Base-by-base conservation (phyloP, 2,329 filamentous ascomycete species). In the Cladophialophora carrionii region DNA sequence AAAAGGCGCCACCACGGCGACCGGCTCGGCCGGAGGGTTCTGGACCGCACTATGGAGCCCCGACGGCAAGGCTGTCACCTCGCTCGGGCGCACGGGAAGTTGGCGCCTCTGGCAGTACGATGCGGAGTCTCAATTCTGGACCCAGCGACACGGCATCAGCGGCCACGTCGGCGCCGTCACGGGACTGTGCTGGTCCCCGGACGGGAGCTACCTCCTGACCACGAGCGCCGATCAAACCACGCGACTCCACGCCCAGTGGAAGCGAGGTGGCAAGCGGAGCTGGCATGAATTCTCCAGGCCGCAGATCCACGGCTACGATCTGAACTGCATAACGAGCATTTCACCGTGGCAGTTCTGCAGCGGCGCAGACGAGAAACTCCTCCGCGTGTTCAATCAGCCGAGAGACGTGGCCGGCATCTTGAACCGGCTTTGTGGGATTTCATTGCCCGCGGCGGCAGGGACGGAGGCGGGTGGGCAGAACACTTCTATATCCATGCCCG, bases 231-330 rank as follows among this genome's bases (percentile, higher is more conserved):
- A 99, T 78, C 95, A 99, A 78, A 99, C 95, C 0, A 96, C 94
- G 2, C 85, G 95, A 56, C 83, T 98, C 22, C 91, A 94, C 76
- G 89, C 91, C 0, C 81, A 88, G 73, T 98, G 94, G 95, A 84
- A 83, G 66, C 81, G 82, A 32, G 77, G 76, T 1, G 72, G 74
- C 2, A 73, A 71, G 12, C 62, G 68, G 48, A 92, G 91, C 10
- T 99, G 95, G 95, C 94, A 98, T 77, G 95, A 99, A 76, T 92
- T 98, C 81, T 90, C 93, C 0, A 84, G 95, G 57, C 95, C 95
- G 3, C 95, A 99, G 76, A 99, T 99, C 70, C 95, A 99, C 76
- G 95, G 95, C 43, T 99, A 99, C 76, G 94, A 99, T 76, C 84
- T 99, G 61, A 99, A 98, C 80, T 98, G 95, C 76, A 88, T 98